Base-by-base conservation (phyloP, 2,329 filamentous ascomycete genomes). In the Phoma sp. region DNA sequence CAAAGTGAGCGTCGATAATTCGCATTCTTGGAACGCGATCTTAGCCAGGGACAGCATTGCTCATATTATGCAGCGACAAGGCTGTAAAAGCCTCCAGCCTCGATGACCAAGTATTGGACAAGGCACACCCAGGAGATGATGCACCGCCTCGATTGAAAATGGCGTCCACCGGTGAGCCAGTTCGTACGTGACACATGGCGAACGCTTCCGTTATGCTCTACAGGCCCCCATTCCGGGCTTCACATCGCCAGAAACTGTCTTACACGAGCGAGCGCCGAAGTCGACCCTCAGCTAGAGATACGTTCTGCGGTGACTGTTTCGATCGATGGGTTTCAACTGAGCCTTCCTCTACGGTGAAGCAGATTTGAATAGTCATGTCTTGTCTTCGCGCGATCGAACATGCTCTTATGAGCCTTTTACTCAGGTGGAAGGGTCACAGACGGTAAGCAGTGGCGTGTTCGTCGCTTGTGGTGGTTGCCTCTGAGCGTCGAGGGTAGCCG, bases 151-250 rank as follows among this genome's bases (percentile, higher is more conserved):
- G 40, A 4, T 15, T 24, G 21, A 21, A 7, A 48, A 46, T 22
- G 25, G 41, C 25, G 53, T 45, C 32, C 57, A 41, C 61, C 60
- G 64, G 64, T 67, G 56, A 67, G 56, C 50, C 6, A 43, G 21
- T 19, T n/a, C 25, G 2, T 19, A 36, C 37, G 22, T 29, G 15
- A 29, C n/a, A 29, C 22, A 21, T 45, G 29, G 50, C 36, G 37
- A 35, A 39, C 17, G 31, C 17, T 41, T 46, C 50, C 24, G n/a
- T n/a, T 36, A 33, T n/a, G 19, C 36, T 45, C 27, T 6, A 41
- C 29, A 36, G 36, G 24, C 15, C 13, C 15, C n/a, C 35, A 24
- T 8, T 24, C 21, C 25, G 29, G 17, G 9, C 8, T 17, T 43
- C 7, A 36, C 22, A 22, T 46, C 43, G 37, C 41, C n/a, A 29